These are phyloP conservation scores for Argentina anserina DNA, from an alignment of 306 rosid species.

Conservation along the genomic window DNA sequence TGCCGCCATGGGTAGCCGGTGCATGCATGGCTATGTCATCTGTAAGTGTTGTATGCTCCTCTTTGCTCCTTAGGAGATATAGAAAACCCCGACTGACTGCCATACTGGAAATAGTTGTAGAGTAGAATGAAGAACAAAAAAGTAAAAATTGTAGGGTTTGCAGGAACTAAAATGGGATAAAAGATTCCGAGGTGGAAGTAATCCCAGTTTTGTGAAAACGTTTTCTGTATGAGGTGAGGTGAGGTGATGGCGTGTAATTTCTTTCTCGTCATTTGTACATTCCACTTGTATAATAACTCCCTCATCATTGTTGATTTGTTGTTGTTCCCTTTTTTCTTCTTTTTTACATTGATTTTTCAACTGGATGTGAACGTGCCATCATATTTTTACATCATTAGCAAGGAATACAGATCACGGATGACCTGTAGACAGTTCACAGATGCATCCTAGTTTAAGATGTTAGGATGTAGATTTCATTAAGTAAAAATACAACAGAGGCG, in stretches of 20 bases:
- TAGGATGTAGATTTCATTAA: too few relatives aligned
- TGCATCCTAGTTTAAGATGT: too few relatives aligned
- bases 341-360: too few relatives aligned
- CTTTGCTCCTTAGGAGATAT: constrained; percentile 81
- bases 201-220: constrained; percentile 38
- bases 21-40: constrained; percentile 99
- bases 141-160: constrained; percentile 15
- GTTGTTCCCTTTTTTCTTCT: too few relatives aligned
- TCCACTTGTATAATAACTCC: constrained; percentile 23
- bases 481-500: too few relatives aligned
- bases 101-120: constrained; percentile 81
- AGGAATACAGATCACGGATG: too few relatives aligned
- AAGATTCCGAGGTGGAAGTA: constrained; percentile 1
- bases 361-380: too few relatives aligned
- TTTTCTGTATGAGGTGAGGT: not conserved
- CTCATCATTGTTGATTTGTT: not conserved
- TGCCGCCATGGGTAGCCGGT: constrained; percentile 98
- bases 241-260: constrained; percentile 32
- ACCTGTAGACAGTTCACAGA: too few relatives aligned
- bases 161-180: constrained; percentile 31
- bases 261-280: constrained; percentile 48
- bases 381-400: too few relatives aligned
- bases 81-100: constrained; percentile 75
- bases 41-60: constrained; percentile 87
- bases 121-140: constrained; percentile 34